These are phyloP conservation scores for Epichloe typhina DNA, from an alignment of 2,329 filamentous ascomycete genomes.

Conservation along the genomic window DNA sequence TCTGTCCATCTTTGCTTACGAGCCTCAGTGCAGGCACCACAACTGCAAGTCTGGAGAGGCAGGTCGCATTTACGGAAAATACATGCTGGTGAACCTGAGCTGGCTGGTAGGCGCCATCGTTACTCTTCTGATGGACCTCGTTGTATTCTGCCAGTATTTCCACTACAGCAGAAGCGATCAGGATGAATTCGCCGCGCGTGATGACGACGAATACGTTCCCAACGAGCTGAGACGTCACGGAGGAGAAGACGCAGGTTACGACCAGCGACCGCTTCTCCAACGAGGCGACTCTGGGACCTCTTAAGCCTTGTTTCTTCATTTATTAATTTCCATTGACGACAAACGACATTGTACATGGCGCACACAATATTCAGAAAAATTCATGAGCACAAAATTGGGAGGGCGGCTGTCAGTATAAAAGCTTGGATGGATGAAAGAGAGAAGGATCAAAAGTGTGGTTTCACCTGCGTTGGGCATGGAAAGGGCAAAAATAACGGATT, in stretches of 20 bases:
- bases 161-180: constrained; percentile 45
- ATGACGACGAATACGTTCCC: constrained; percentile 14
- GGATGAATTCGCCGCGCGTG: constrained; percentile 13
- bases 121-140: constrained; percentile 71
- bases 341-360: no score
- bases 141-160: constrained; percentile 86
- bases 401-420: no score
- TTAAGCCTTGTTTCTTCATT: neutral
- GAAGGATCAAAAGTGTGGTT: no score
- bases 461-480: no score
- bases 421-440: no score
- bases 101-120: constrained; percentile 87
- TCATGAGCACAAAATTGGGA: no score
- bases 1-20: constrained; percentile 80
- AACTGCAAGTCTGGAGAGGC: constrained; percentile 55
- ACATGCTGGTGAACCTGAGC: constrained; percentile 79
- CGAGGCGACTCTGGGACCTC: constrained; percentile 15
- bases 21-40: constrained; percentile 49
- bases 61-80: constrained; percentile 54
- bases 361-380: no score
- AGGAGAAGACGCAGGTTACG: constrained; percentile 19
- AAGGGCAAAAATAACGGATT: no score
- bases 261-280: constrained; percentile 26
- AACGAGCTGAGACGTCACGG: constrained; percentile 10
- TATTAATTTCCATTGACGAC: neutral